Evolutionary conservation across 2,329 filamentous ascomycete species (phyloP).

Genomic region (Hypocreales sp.): DNA sequence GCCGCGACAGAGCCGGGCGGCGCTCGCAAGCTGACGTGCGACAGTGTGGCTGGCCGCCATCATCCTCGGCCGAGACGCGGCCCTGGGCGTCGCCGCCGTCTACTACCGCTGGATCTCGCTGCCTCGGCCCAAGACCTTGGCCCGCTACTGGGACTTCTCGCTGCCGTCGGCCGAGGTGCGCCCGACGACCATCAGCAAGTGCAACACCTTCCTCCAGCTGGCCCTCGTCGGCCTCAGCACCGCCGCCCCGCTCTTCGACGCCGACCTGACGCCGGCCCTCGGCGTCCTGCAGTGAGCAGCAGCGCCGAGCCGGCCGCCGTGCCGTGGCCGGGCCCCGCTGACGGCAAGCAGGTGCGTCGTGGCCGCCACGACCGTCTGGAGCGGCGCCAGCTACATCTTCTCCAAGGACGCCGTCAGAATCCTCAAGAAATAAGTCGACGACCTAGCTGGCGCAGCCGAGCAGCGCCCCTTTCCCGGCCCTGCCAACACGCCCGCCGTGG

Average conservation of each 20-base stretch:
- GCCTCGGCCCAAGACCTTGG: slow-evolving; percentile 82
- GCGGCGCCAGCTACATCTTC: slow-evolving; percentile 80
- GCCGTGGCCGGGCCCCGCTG: neutral
- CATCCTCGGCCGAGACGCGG: slow-evolving; percentile 78
- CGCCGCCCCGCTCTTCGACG: slow-evolving; percentile 58
- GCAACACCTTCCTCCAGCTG: slow-evolving; percentile 88
- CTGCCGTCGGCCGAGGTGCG: slow-evolving; percentile 75
- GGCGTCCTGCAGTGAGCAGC: slow-evolving; percentile 42
- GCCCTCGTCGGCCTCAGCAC: slow-evolving; percentile 75
- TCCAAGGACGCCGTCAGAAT: slow-evolving; percentile 89
- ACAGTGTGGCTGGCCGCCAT: slow-evolving; percentile 79
- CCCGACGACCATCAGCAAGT: slow-evolving; percentile 72
- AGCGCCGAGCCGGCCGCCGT: neutral
- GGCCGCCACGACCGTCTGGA: slow-evolving; percentile 82
- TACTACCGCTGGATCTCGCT: slow-evolving; percentile 95
- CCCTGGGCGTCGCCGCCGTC: slow-evolving; percentile 69
- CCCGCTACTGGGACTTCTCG: slow-evolving; percentile 93
- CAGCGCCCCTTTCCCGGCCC: no score
- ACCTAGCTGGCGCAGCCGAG: no score
- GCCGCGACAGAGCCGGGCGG: no score
- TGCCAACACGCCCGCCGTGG: no score
- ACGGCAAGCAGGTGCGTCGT: slow-evolving; percentile 53
- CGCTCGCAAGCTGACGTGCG: no score
- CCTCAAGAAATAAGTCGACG: slow-evolving; percentile 29
- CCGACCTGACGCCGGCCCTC: slow-evolving; percentile 38